Conservation (phyloP, 441 rosid species). For the Geranium incanum region DNA sequence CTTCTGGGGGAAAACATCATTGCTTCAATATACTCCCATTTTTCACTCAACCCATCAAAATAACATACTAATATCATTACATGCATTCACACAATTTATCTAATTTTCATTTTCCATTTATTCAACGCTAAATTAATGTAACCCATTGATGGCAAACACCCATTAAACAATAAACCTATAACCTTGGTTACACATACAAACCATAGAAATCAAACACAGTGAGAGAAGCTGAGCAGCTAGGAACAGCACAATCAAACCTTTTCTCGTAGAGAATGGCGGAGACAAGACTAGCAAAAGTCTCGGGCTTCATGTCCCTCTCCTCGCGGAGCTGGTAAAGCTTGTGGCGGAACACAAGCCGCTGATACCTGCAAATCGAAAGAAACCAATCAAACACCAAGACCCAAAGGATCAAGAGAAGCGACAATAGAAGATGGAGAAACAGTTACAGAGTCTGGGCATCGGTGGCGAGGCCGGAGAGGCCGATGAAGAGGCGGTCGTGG, state of each 20-base stretch:
- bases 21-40: not conserved
- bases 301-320: constrained; percentile 96
- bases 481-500: constrained; percentile 74
- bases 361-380: constrained; percentile 43
- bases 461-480: constrained; percentile 84
- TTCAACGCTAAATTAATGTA: not conserved
- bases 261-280: constrained; percentile 90
- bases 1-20: too few species aligned
- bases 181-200: not conserved
- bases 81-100: not conserved
- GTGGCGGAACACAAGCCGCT: constrained; percentile 79
- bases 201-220: not conserved
- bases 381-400: not conserved
- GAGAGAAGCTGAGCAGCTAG: not conserved
- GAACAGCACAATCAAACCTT: constrained; percentile 48
- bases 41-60: not conserved
- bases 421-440: not conserved
- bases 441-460: constrained; percentile 81
- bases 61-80: too few species aligned
- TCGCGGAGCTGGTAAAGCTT: constrained; percentile 83
- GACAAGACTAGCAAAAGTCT: constrained; percentile 88
- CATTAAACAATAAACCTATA: not conserved
- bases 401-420: not conserved
- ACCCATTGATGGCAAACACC: not conserved
- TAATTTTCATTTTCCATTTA: not conserved